Evolutionary conservation across 2,329 filamentous ascomycete genomes (phyloP), one percentile per base, ranked within the genome.

Genomic region (Monosporascus sp.): DNA sequence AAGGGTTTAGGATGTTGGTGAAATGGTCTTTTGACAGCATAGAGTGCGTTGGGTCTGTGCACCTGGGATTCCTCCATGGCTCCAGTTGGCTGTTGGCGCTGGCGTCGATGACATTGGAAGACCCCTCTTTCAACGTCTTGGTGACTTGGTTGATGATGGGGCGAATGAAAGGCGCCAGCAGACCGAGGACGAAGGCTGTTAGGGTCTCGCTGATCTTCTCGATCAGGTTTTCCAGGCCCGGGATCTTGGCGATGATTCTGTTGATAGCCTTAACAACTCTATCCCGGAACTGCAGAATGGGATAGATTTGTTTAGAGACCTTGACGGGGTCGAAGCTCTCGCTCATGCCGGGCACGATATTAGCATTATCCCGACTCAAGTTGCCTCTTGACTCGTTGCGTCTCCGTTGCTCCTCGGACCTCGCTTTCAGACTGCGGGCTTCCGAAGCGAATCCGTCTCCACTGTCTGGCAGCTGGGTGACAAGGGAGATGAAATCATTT

Each of bases 131-230:
- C 26, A 99, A 78, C 37, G 85, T 83, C 65, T 92, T 86, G 22
- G 91, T 93, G 5, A 93, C 91, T 51, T 88, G 84, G 50, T 87
- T 88, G 70, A 99, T 97, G 67, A 99, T 87, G 11, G 94, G 94
- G 52, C 91, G 85, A 57, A 99, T 82, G 70, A 95, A 97, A 0
- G 94, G 94, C 1, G 94, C 90, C 18, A 99, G 79, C 1, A 99
- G 81, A 6, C 91, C 92, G 57, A 99, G 81, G 49, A 99, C 84
- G 68, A 97, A 97, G 7, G 96, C 80, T 0, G 93, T 96, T 41
- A 99, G 78, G 1, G 89, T 93, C 74, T 99, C 94, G 52, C 88
- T 90, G 63, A 99, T 96, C 63, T 91, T 93, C 59, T 97, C 93
- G 22, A 97, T 84, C n/a, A 97, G 77, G 56, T 86, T 80, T 72